Evolutionary conservation across 768 basidiomycete genomes (phyloP).

Genomic region (Lactarius pseudohatsudake): DNA sequence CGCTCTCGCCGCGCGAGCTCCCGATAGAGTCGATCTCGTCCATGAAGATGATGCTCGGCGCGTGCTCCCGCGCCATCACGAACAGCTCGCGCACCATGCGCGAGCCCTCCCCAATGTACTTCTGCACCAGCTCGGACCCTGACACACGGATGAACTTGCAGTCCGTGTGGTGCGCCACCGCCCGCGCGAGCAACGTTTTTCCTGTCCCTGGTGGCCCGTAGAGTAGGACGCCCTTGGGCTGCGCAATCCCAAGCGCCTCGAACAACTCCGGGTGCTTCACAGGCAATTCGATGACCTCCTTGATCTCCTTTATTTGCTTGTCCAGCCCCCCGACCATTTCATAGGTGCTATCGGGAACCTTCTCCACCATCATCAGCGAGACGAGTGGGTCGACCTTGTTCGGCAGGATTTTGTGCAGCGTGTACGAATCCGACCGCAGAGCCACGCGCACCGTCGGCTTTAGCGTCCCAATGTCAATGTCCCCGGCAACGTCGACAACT

Average conservation of each 20-base stretch:
- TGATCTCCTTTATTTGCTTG: constrained; percentile 98
- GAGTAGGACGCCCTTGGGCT: constrained; percentile 93
- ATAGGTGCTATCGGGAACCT: constrained; percentile 98
- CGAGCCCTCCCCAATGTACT: constrained; percentile 96
- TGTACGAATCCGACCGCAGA: constrained; percentile 93
- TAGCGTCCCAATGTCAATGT: constrained; percentile 77
- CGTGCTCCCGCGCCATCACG: constrained; percentile 97
- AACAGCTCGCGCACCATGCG: constrained; percentile 97
- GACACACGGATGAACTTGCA: constrained; percentile 97
- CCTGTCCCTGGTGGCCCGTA: constrained; percentile 97
- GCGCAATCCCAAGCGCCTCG: constrained; percentile 93
- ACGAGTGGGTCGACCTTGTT: constrained; percentile 99
- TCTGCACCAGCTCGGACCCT: constrained; percentile 93
- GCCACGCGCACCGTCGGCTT: constrained; percentile 90
- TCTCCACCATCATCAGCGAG: constrained; percentile 99
- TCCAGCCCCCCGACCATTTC: constrained; percentile 99
- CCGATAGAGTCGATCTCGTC: constrained; percentile 99
- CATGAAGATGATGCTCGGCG: constrained; percentile 99
- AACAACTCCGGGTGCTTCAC: constrained; percentile 96
- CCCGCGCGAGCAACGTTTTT: constrained; percentile 92
- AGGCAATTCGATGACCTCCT: constrained; percentile 97
- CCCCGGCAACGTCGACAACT: constrained; percentile 94
- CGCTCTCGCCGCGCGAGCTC: constrained; percentile 80
- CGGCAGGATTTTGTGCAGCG: constrained; percentile 93
- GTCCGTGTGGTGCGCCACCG: constrained; percentile 96